These are phyloP conservation scores for Pyrenochaeta sp. DNA, from an alignment of 2,329 filamentous ascomycete genomes.

Conservation along the genomic window DNA sequence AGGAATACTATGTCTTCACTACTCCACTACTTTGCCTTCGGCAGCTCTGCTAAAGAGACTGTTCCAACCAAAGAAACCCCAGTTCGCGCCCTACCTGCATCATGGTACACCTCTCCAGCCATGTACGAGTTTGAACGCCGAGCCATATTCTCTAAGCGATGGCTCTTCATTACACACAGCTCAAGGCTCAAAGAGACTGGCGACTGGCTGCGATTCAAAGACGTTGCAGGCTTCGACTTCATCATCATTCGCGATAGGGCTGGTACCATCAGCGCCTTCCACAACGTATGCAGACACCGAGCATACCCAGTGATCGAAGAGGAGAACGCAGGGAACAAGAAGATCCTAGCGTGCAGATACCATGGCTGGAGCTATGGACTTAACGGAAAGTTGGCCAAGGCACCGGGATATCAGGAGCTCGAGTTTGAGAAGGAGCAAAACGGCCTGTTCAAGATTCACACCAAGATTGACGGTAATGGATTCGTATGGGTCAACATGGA, in stretches of 20 bases:
- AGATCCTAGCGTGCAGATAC: conserved; percentile 52
- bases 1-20: conserved; percentile 5
- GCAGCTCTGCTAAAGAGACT: conserved; percentile 8
- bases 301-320: conserved; percentile 46
- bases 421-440: conserved; percentile 39
- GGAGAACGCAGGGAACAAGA: conserved; percentile 41
- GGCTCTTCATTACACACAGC: conserved; percentile 49
- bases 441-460: conserved; percentile 39
- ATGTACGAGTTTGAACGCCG: conserved; percentile 58
- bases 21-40: conserved; percentile 29
- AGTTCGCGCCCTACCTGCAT: conserved; percentile 51
- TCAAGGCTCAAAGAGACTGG: conserved; percentile 29
- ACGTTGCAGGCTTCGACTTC: conserved; percentile 32
- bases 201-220: conserved; percentile 29
- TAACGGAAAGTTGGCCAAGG: conserved; percentile 54
- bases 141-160: conserved; percentile 54
- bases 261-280: conserved; percentile 43
- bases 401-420: conserved; percentile 48
- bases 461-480: conserved; percentile 34
- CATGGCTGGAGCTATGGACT: conserved; percentile 57
- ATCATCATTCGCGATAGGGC: conserved; percentile 27
- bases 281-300: conserved; percentile 55
- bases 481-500: conserved; percentile 47
- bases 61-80: conserved; percentile 14
- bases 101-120: conserved; percentile 55